Conservation (phyloP, 139 green algal genomes). For the Chlorella sp. region DNA sequence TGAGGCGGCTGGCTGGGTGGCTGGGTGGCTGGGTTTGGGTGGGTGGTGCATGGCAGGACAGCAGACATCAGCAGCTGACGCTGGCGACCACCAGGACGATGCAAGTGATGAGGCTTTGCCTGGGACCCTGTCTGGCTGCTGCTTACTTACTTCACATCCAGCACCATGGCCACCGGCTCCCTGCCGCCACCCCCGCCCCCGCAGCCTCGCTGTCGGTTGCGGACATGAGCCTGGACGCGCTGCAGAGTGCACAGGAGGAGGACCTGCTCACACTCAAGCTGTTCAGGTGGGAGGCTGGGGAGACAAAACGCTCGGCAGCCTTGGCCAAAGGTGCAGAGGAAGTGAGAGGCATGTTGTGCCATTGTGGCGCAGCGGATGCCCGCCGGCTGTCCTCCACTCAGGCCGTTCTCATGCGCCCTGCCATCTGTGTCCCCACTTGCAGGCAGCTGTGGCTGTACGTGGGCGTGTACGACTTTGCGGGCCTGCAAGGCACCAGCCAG, state of each 20-base stretch:
- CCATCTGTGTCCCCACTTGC: too few species aligned
- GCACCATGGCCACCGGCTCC: not conserved
- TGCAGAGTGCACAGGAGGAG: constrained; percentile 46
- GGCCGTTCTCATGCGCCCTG: too few species aligned
- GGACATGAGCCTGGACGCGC: constrained; percentile 42
- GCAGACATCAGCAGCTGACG: too few species aligned
- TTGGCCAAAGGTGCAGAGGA: too few species aligned
- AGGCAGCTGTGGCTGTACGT: constrained; percentile 77
- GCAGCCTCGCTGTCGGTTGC: constrained; percentile 24
- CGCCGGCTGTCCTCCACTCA: not conserved
- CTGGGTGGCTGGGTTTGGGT: not conserved
- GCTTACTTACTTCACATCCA: not conserved
- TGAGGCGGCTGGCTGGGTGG: not conserved
- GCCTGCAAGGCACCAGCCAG: not conserved
- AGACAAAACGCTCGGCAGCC: too few species aligned
- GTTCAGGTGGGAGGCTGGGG: constrained; percentile 48
- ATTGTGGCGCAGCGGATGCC: not conserved
- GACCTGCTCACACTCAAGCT: constrained; percentile 49
- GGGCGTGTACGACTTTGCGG: constrained; percentile 57
- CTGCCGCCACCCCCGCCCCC: not conserved
- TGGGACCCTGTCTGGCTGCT: not conserved
- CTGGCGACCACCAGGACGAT: too few species aligned
- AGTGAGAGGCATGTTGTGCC: too few species aligned
- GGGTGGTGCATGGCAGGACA: not conserved
- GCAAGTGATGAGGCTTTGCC: too few species aligned